phyloP scores from a whole-genome alignment of 164 flowering plant species.

The Macadamia integrifolia region DNA sequence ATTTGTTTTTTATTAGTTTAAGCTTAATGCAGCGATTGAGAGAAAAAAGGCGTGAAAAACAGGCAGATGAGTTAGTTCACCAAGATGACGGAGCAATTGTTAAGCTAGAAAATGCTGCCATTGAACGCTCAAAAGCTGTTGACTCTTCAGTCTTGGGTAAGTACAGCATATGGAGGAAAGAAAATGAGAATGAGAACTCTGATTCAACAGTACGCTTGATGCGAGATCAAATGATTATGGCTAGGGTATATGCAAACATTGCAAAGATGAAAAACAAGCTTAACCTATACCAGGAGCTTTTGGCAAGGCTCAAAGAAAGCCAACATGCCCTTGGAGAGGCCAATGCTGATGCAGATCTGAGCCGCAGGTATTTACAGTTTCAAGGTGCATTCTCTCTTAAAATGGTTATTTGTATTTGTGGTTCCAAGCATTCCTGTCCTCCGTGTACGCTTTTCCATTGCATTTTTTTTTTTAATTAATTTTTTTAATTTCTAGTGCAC shows the following conservation, averaged over 20 bases:
- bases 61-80: constrained; percentile 61
- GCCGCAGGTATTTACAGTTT: constrained; percentile 46
- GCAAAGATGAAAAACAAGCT: constrained; percentile 74
- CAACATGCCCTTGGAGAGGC: constrained; percentile 88
- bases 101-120: constrained; percentile 94
- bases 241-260: constrained; percentile 79
- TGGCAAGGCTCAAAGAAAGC: constrained; percentile 73
- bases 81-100: constrained; percentile 67
- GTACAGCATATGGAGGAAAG: constrained; percentile 93
- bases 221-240: constrained; percentile 96
- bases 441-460: not conserved
- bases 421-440: not conserved
- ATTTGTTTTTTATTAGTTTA: not conserved
- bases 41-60: constrained; percentile 76
- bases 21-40: constrained; percentile 52
- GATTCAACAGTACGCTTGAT: constrained; percentile 88
- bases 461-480: not conserved
- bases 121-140: constrained; percentile 88
- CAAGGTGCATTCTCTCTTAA: not conserved
- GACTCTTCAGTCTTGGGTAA: constrained; percentile 93
- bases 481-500: constrained; percentile 44
- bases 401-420: not conserved
- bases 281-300: constrained; percentile 56
- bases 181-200: constrained; percentile 81
- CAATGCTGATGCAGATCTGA: constrained; percentile 70